Conservation (phyloP, 495 filamentous ascomycete species). For the Aspergillus affinis region DNA sequence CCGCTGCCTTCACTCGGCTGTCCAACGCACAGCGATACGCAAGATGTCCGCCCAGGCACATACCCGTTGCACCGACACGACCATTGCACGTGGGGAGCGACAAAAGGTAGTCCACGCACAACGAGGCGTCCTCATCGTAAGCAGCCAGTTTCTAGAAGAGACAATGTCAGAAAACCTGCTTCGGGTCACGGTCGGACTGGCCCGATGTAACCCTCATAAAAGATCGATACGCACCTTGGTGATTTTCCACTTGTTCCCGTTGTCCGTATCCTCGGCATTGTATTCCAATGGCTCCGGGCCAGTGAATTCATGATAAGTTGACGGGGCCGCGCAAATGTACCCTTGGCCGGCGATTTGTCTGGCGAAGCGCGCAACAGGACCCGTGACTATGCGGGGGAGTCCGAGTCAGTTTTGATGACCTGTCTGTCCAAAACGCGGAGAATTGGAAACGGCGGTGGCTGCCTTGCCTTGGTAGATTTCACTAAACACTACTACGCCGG, state of each 20-base stretch:
- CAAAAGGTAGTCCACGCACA: slow-evolving; percentile 73
- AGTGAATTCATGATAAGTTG: slow-evolving; percentile 90
- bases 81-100: slow-evolving; percentile 80
- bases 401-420: background rate
- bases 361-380: slow-evolving; percentile 86
- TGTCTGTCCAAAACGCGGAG: background rate
- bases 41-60: slow-evolving; percentile 94
- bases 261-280: slow-evolving; percentile 83
- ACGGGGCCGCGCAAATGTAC: slow-evolving; percentile 89
- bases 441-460: background rate
- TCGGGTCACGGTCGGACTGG: background rate
- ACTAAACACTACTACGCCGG: slow-evolving; percentile 86
- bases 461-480: slow-evolving; percentile 91
- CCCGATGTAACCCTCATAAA: no score
- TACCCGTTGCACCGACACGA: slow-evolving; percentile 81
- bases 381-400: slow-evolving; percentile 65
- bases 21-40: slow-evolving; percentile 83
- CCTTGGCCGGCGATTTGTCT: slow-evolving; percentile 91
- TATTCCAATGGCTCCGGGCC: slow-evolving; percentile 82
- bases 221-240: slow-evolving; percentile 55
- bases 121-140: slow-evolving; percentile 82
- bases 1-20: slow-evolving; percentile 67
- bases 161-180: background rate
- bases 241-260: slow-evolving; percentile 84
- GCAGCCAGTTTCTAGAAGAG: slow-evolving; percentile 67